These are phyloP conservation scores for Alternaria sp. DNA, from an alignment of 2,329 filamentous ascomycete genomes.

Conservation along the genomic window DNA sequence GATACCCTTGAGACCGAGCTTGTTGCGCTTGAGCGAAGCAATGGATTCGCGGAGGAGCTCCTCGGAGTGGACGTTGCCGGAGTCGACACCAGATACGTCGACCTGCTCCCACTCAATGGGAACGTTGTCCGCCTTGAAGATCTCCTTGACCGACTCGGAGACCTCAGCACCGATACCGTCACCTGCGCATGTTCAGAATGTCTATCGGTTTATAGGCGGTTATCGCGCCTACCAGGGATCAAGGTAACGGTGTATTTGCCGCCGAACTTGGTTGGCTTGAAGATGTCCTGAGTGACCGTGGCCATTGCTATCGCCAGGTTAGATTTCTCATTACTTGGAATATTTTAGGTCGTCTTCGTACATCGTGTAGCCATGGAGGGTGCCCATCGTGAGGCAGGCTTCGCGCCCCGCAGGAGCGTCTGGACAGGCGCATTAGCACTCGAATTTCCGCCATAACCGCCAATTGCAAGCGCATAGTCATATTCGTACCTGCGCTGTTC, in stretches of 20 bases:
- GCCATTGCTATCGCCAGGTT: slow-evolving; percentile 48
- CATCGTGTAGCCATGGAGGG: slow-evolving; percentile 64
- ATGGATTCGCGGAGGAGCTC: slow-evolving; percentile 96
- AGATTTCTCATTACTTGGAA: slow-evolving; percentile 17
- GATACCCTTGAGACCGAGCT: slow-evolving; percentile 98
- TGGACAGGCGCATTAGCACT: slow-evolving; percentile 48
- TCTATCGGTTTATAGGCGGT: slow-evolving; percentile 20
- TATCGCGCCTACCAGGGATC: slow-evolving; percentile 76
- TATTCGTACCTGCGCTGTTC: slow-evolving; percentile 59
- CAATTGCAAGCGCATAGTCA: slow-evolving; percentile 37
- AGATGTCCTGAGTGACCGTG: slow-evolving; percentile 91
- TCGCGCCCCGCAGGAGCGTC: slow-evolving; percentile 65
- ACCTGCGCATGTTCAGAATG: slow-evolving; percentile 57
- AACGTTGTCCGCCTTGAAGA: slow-evolving; percentile 99
- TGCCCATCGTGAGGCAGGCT: slow-evolving; percentile 58
- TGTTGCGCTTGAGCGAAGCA: slow-evolving; percentile 95
- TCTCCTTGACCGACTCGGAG: slow-evolving; percentile 96
- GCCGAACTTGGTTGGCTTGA: slow-evolving; percentile 98
- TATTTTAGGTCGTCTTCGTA: slow-evolving; percentile 50
- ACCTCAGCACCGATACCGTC: slow-evolving; percentile 99
- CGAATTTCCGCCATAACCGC: slow-evolving; percentile 10
- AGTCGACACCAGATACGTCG: slow-evolving; percentile 89
- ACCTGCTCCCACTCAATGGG: slow-evolving; percentile 99
- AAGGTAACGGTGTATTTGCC: slow-evolving; percentile 99
- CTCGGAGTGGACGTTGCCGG: slow-evolving; percentile 86